Evolutionary conservation across 371 early-diverging fungal genomes (phyloP), one percentile per base, ranked within the genome.

Genomic region (Mortierella sp.): DNA sequence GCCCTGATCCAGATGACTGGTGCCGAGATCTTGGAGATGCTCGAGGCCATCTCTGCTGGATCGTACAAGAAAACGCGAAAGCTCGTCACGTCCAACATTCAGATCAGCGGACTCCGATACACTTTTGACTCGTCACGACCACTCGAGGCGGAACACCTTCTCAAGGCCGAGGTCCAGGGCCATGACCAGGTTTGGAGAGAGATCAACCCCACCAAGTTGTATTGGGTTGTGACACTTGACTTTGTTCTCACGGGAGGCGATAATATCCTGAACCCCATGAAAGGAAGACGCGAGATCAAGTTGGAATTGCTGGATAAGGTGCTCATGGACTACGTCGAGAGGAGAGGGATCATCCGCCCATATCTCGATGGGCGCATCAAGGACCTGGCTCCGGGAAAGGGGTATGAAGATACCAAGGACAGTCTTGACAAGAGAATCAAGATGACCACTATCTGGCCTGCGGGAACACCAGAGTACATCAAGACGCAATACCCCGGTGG

Each of bases 201-300:
- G 43, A 56, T 70, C 51, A 52, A 24, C 8, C 50, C 34, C 27
- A 60, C 34, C 9, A 72, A 75, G 11, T 59, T 60, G 21, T 91
- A 90, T 67, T 76, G 60, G 27, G 61, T 83, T 8, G 75, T 73
- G n/a, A 87, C 88, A 0, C 56, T 84, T 26, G 89, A 89, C 46
- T 90, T 84, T 79, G 43, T 87, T 23, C 72, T 83, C 26, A 73
- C 56, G 7, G 89, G 89, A 27, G 91, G 90, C 28, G 91, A 91
- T 68, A 84, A 83, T 42, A 79, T 90, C 50, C 21, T 80, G n/a
- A 50, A 49, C 42, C 41, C 30, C 11, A 66, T 54, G 42, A 37
- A 54, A n/a, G 26, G 59, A 19, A 55, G 63, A 12, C 26, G 26
- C 1, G 58, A 42, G 34, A 44, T 50, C 34, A 47, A 24, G 30